A percentile compares a stretch with the other conserved stretches of the same genome.
phyloP scores from a whole-genome alignment of 1,284 basidiomycete genomes.

The Microstroma glucosiphilum region DNA sequence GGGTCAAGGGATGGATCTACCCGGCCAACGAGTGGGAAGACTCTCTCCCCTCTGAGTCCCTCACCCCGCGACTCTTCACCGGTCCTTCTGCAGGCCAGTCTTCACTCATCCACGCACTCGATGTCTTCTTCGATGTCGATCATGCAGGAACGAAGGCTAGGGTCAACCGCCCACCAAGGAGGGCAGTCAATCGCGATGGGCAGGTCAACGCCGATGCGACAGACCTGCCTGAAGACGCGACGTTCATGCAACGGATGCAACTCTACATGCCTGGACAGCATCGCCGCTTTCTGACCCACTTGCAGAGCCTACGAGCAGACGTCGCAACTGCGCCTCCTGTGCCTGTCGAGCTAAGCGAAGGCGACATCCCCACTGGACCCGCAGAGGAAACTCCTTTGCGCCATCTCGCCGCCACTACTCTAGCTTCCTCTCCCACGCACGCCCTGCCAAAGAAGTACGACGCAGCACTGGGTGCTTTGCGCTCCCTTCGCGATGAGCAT shows the following conservation, averaged over 20 bases:
- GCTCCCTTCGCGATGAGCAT: slow-evolving; percentile 76
- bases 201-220: slow-evolving; percentile 27
- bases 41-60: slow-evolving; percentile 58
- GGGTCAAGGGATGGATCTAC: slow-evolving; percentile 65
- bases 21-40: slow-evolving; percentile 51
- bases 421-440: slow-evolving; percentile 22
- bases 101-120: slow-evolving; percentile 77
- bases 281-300: slow-evolving; percentile 76
- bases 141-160: slow-evolving; percentile 52
- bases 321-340: slow-evolving; percentile 4
- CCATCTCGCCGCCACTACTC: slow-evolving; percentile 27
- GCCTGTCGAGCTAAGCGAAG: neutral
- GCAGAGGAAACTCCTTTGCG: slow-evolving; percentile 32
- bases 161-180: slow-evolving; percentile 15
- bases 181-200: neutral
- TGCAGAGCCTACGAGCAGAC: slow-evolving; percentile 51
- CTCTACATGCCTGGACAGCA: slow-evolving; percentile 55
- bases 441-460: slow-evolving; percentile 59
- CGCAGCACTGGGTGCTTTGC: slow-evolving; percentile 64
- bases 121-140: slow-evolving; percentile 80
- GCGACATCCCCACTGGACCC: neutral
- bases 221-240: slow-evolving; percentile 22
- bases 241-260: slow-evolving; percentile 41
- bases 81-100: slow-evolving; percentile 89
- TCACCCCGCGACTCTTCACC: slow-evolving; percentile 59